phyloP scores from a whole-genome alignment of 805 yeast genomes.

The Yamadazyma olivae region DNA sequence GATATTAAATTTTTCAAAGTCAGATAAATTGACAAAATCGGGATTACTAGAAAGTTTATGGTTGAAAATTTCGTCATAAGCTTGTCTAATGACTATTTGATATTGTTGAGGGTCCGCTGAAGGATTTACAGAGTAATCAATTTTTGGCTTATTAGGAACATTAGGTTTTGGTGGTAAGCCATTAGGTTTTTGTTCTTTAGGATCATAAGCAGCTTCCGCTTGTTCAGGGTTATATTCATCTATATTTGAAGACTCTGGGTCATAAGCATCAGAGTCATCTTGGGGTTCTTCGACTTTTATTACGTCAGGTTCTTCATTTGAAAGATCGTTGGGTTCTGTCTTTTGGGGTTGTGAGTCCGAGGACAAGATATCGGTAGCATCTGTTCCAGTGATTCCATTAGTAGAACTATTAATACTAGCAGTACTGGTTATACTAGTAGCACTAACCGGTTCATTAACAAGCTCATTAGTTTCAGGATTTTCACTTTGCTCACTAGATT shows the following conservation, averaged over 20 bases:
- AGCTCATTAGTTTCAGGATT: neutral
- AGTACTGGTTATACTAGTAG: neutral
- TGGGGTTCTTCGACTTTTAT: neutral
- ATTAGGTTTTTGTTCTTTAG: slow-evolving; percentile 14
- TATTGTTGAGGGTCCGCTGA: slow-evolving; percentile 7
- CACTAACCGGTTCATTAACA: neutral
- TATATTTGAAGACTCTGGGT: no score
- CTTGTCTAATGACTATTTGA: slow-evolving; percentile 23
- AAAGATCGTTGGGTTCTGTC: neutral
- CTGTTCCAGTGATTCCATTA: no score
- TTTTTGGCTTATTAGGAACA: slow-evolving; percentile 7
- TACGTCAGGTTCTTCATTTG: neutral
- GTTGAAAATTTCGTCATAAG: slow-evolving; percentile 34
- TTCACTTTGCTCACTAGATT: neutral
- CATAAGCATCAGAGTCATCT: slow-evolving; percentile 3
- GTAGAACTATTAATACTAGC: neutral
- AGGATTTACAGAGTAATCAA: neutral
- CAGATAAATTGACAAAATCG: slow-evolving; percentile 33
- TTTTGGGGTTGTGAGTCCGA: neutral
- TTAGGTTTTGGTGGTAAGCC: slow-evolving; percentile 28
- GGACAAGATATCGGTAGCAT: no score
- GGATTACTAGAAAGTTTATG: slow-evolving; percentile 33
- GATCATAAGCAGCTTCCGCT: slow-evolving; percentile 28
- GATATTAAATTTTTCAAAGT: slow-evolving; percentile 28
- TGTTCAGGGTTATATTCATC: no score